Percentiles rank a stretch among this genome's conserved stretches.
phyloP scores from a whole-genome alignment of 352 stramenopile species.

The Globisporangium spiculum region DNA sequence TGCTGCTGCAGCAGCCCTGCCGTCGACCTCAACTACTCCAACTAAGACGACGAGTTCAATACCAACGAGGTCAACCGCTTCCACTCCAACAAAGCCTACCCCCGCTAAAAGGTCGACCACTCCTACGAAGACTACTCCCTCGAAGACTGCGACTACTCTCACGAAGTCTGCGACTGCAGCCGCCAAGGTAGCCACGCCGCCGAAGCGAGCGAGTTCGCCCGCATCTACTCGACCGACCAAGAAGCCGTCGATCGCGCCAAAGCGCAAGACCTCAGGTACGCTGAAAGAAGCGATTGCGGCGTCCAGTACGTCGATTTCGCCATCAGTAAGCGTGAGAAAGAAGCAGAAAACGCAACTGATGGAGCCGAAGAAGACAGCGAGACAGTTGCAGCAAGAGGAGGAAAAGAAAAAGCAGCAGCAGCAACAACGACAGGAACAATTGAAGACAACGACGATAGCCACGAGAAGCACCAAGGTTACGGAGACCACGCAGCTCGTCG shows the following conservation, averaged over 20 bases:
- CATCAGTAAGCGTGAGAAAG: not conserved
- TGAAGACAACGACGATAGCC: not conserved
- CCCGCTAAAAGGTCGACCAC: not conserved
- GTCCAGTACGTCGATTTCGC: not conserved
- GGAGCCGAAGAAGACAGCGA: not conserved
- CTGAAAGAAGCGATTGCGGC: conserved; percentile 9
- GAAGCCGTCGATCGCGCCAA: conserved; percentile 14
- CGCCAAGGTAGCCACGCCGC: not conserved
- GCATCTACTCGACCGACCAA: not conserved
- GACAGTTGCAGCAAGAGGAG: conserved; percentile 5
- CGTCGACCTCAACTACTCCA: not conserved
- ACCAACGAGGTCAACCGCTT: not conserved
- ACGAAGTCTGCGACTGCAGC: not conserved
- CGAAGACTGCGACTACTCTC: not conserved
- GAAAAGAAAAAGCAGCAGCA: not conserved
- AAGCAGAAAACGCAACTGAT: conserved; percentile 10
- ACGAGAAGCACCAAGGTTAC: not conserved
- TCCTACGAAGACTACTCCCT: not conserved
- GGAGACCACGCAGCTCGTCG: not conserved
- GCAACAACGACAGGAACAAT: not conserved
- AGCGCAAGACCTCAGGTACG: conserved; percentile 15
- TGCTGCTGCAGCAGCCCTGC: not conserved
- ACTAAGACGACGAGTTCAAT: not conserved
- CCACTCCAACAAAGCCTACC: no score
- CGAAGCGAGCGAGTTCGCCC: not conserved